A percentile compares a stretch with the other conserved stretches of the same genome.
These are phyloP conservation scores for Colletotrichum sp. DNA, from an alignment of 2,329 filamentous ascomycete species.

Conservation along the genomic window DNA sequence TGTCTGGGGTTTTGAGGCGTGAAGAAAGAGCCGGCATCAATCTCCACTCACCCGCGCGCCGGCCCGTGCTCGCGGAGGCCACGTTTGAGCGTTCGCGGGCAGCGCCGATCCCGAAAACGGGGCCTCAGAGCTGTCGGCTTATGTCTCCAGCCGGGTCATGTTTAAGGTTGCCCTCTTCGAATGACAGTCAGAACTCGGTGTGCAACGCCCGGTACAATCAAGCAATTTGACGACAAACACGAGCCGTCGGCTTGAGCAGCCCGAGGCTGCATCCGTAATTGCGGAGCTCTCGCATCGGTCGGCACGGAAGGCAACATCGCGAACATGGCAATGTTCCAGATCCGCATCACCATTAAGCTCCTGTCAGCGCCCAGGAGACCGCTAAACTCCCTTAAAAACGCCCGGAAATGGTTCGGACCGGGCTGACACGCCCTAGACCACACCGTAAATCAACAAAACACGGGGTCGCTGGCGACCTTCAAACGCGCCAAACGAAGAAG, in stretches of 20 bases:
- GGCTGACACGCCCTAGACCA: neutral
- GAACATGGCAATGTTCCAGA: neutral
- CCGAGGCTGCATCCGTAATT: neutral
- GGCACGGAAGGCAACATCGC: neutral
- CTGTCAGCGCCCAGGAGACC: neutral
- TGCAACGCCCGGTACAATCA: too few relatives aligned
- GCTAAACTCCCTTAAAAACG: neutral
- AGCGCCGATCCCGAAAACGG: neutral
- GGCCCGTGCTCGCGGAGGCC: neutral
- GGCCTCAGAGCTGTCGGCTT: neutral
- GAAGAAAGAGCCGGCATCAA: neutral
- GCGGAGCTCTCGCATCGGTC: neutral
- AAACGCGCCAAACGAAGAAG: neutral
- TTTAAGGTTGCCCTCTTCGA: accelerated
- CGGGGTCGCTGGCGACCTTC: neutral
- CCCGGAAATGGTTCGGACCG: neutral
- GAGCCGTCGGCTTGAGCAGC: accelerated
- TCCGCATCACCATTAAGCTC: neutral
- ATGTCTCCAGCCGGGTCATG: neutral
- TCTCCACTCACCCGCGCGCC: accelerated
- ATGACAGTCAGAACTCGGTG: too few relatives aligned
- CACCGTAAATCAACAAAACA: neutral
- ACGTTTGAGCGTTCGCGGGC: neutral
- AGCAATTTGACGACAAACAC: neutral
- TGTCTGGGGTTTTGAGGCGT: too few relatives aligned